phyloP scores from a whole-genome alignment of 2,329 filamentous ascomycete species.

The Hymenotorrendiella dingleyae region DNA sequence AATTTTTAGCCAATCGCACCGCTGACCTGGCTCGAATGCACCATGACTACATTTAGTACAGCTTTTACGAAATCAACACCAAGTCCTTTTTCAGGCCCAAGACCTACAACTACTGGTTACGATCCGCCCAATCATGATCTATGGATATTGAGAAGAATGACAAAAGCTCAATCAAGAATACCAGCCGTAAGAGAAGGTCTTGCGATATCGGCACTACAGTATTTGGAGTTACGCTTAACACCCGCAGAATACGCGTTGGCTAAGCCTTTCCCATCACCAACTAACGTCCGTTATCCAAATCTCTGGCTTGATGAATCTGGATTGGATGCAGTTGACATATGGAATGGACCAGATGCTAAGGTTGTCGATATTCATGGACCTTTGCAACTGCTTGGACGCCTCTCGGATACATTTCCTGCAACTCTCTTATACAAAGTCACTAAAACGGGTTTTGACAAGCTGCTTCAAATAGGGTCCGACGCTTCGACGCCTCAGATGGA shows the following conservation, averaged over 20 bases:
- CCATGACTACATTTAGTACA: no score
- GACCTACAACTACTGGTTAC: background rate
- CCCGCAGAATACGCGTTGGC: background rate
- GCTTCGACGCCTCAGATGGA: background rate
- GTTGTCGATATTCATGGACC: constrained; percentile 1
- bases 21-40: no score
- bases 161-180: background rate
- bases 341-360: no score
- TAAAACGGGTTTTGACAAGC: background rate
- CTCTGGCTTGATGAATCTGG: background rate
- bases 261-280: background rate
- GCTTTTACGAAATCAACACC: no score
- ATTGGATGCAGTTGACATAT: background rate
- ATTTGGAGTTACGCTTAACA: constrained; percentile 1
- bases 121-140: background rate
- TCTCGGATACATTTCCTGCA: background rate
- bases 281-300: background rate
- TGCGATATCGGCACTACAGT: background rate
- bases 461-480: background rate
- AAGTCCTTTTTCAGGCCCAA: background rate
- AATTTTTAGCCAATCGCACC: no score
- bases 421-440: background rate
- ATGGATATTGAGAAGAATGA: background rate
- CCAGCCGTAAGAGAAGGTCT: background rate
- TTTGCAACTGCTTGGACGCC: background rate